Base-by-base conservation (phyloP, 2,329 filamentous ascomycete genomes). In the Elsinoe perseae region DNA sequence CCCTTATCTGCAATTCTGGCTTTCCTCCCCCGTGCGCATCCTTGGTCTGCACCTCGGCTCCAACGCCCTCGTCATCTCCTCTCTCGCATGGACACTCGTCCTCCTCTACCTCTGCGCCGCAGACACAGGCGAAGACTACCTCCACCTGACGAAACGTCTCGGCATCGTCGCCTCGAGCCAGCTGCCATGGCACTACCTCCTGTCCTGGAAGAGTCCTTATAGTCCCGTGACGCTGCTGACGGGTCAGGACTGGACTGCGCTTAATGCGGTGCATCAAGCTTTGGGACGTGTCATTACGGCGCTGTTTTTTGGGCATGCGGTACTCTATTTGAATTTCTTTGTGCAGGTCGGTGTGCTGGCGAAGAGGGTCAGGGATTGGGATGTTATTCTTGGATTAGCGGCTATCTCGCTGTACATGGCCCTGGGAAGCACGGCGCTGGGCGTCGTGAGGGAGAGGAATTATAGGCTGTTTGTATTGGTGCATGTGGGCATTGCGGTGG, bases 111-210 rank as follows among this genome's bases (percentile, higher is more conserved):
- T 83, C 23, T 77, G 71, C 27, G 65, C 78, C 14, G 71, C 73
- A 61, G 70, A 75, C 34, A 81, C 79, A 32, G 77, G 77, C 8
- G 72, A 80, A 82, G 81, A 84, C 66, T 84, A 84, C 57, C 72
- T 84, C 27, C 82, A 84, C 65, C 69, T 84, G 21, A 84, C 82
- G 21, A 84, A 83, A 68, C 76, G 81, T 4, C 74, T 84, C 54
- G 81, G 78, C 16, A 79, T 80, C 46, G 73, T 84, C 50, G 80
- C 73, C 20, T 73, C 80, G 4, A 83, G 81, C 7, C 82, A 84
- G 61, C 65, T 81, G 1, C 82, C 82, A 1, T 65, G 83, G 2
- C 80, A 83, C 56, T 80, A 82, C 57, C 71, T 83, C 5, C 74
- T 85, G 58, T 70, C 77, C 14, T 70, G 78, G 56, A 75, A 76